Evolutionary conservation across 2,329 filamentous ascomycete species (phyloP), one percentile per base, ranked within the genome.

Genomic region (Akanthomyces uredinophilus): DNA sequence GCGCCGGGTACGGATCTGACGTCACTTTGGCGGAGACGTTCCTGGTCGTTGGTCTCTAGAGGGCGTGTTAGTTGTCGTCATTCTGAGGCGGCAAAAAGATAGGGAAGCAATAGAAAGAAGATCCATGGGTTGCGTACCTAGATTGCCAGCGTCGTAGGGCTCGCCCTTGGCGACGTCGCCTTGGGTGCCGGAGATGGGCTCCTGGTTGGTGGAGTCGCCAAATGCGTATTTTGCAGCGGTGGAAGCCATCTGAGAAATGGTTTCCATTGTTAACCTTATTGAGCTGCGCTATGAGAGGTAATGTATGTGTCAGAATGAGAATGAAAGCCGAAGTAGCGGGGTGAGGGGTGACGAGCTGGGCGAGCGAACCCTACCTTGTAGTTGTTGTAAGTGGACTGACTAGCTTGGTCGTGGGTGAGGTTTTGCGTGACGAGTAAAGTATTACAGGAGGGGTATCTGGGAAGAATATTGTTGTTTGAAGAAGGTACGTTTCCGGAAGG

Each of bases 61-160:
- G 16, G 37, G 16, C 1, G 32, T 52, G 49, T 50, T 32, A 50
- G 44, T 32, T 14, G n/a, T 10, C 39, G 10, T 20, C 39, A 8
- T 20, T 6, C 18, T 3, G 13, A 24, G 20, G 22, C 10, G 29
- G 5, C 18, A n/a, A 3, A 29, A 10, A 8, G n/a, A 4, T 20
- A 29, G 1, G 39, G 49, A 24, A n/a, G 32, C 14, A 27, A 32
- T 11, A 2, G 4, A 39, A 16, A 2, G 4, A 39, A 16, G 53
- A 20, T 27, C 14, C n/a, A 29, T 41, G 20, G 5, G 32, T 46
- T 50, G 14, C 70, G 47, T 82, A 78, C 85, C 81, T n/a, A 84
- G 76, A 72, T 95, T 95, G 54, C 91, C 91, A 63, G 86, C 85
- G 70, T 95, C 91, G 68, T 87, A 96, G 0, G 91, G 91, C 72